phyloP scores from a whole-genome alignment of 2,329 filamentous ascomycete species.

The Alternaria arbusti region DNA sequence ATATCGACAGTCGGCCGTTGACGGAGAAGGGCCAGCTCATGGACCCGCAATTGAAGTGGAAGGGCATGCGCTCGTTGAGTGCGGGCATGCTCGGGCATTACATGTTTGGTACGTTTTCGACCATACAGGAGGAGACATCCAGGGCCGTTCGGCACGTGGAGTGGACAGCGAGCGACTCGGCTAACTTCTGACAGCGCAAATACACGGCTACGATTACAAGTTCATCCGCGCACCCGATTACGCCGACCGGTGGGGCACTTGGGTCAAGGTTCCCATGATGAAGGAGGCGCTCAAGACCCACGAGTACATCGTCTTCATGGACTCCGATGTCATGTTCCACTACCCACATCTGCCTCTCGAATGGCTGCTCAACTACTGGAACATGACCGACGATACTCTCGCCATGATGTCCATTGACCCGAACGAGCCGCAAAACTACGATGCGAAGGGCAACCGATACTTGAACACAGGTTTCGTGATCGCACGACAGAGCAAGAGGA shows the following conservation, averaged over 20 bases:
- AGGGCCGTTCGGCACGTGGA: background rate
- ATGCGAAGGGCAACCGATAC: constrained; percentile 49
- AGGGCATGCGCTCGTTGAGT: constrained; percentile 45
- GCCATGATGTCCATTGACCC: constrained; percentile 57
- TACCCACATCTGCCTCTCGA: constrained; percentile 57
- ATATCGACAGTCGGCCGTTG: constrained; percentile 48
- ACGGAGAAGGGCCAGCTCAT: constrained; percentile 44
- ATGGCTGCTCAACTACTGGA: constrained; percentile 60
- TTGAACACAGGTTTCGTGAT: constrained; percentile 56
- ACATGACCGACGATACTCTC: constrained; percentile 53
- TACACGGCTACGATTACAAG: constrained; percentile 60
- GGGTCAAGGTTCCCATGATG: constrained; percentile 59
- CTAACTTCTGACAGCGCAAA: constrained; percentile 44
- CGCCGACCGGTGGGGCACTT: constrained; percentile 53
- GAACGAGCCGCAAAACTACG: constrained; percentile 51
- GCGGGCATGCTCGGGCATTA: constrained; percentile 50
- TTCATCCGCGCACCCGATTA: constrained; percentile 54
- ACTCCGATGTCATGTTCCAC: constrained; percentile 58
- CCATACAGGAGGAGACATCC: background rate
- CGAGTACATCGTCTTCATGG: constrained; percentile 57
- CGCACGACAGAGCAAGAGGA: constrained; percentile 48
- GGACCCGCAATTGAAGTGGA: constrained; percentile 46
- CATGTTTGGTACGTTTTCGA: constrained; percentile 39
- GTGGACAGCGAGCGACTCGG: background rate
- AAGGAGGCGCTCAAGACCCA: constrained; percentile 50